Evolutionary conservation across 805 yeast species (phyloP).

Genomic region (Priceomyces carsonii): DNA sequence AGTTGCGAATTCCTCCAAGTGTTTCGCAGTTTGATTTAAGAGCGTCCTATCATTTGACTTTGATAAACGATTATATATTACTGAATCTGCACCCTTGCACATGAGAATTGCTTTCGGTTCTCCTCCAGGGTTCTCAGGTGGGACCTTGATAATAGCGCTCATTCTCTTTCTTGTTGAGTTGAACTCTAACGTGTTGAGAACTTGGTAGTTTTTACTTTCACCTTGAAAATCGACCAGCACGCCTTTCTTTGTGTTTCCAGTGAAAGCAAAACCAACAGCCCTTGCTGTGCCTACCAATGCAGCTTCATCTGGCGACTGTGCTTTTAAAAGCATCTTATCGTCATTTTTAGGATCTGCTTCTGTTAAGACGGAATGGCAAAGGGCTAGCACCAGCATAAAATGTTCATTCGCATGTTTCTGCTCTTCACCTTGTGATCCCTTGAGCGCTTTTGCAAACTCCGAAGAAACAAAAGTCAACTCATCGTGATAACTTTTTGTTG

Average conservation of each 20-base stretch:
- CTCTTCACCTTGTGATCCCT: slow-evolving; percentile 47
- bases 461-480: slow-evolving; percentile 71
- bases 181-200: slow-evolving; percentile 71
- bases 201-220: slow-evolving; percentile 65
- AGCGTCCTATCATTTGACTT: slow-evolving; percentile 46
- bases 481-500: slow-evolving; percentile 46
- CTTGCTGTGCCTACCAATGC: slow-evolving; percentile 83
- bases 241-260: slow-evolving; percentile 68
- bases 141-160: slow-evolving; percentile 78
- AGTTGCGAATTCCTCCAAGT: slow-evolving; percentile 75
- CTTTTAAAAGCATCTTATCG: slow-evolving; percentile 57
- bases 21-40: slow-evolving; percentile 65
- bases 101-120: slow-evolving; percentile 59
- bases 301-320: slow-evolving; percentile 87
- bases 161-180: slow-evolving; percentile 85
- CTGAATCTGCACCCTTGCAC: slow-evolving; percentile 85
- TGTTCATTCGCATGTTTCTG: slow-evolving; percentile 67
- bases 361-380: slow-evolving; percentile 77
- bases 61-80: slow-evolving; percentile 67
- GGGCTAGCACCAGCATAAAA: slow-evolving; percentile 72
- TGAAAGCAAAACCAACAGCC: slow-evolving; percentile 69
- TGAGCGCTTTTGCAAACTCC: slow-evolving; percentile 62
- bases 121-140: slow-evolving; percentile 47
- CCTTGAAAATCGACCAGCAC: slow-evolving; percentile 70
- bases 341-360: slow-evolving; percentile 67